Conservation (phyloP, 2,329 filamentous ascomycete species). For the Microdochium nivale region DNA sequence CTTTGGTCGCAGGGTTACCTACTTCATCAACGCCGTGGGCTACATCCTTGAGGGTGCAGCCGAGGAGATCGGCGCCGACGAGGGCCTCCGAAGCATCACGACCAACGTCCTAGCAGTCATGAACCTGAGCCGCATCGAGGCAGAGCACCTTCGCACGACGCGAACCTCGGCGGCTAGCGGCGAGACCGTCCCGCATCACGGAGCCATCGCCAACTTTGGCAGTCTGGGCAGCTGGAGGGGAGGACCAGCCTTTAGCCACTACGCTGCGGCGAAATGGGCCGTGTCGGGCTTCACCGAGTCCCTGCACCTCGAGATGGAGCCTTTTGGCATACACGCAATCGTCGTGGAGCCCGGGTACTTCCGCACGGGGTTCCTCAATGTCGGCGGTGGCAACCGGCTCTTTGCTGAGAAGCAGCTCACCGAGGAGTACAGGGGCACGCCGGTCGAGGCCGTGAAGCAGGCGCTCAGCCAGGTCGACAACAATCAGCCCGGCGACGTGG, state of each 20-base stretch:
- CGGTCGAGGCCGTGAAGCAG: slow-evolving; percentile 17
- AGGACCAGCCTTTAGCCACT: slow-evolving; percentile 20
- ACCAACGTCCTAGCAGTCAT: slow-evolving; percentile 33
- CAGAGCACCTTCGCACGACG: slow-evolving; percentile 26
- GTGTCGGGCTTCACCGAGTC: slow-evolving; percentile 26
- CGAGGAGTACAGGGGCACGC: slow-evolving; percentile 18
- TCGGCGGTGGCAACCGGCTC: slow-evolving; percentile 16
- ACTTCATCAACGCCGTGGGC: slow-evolving; percentile 39
- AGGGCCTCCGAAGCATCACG: slow-evolving; percentile 19
- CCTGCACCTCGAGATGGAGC: slow-evolving; percentile 21
- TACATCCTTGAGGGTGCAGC: slow-evolving; percentile 32
- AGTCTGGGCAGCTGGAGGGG: slow-evolving; percentile 28
- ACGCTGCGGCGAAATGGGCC: slow-evolving; percentile 30
- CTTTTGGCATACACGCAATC: slow-evolving; percentile 29
- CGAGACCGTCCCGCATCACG: slow-evolving; percentile 7
- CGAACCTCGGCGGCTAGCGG: not conserved
- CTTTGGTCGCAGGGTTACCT: slow-evolving; percentile 29
- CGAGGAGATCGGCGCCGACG: slow-evolving; percentile 27
- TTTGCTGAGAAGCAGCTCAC: slow-evolving; percentile 16
- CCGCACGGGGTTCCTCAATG: slow-evolving; percentile 38
- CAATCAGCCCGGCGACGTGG: slow-evolving; percentile 45
- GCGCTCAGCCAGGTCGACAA: slow-evolving; percentile 27
- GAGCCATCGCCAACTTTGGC: slow-evolving; percentile 31
- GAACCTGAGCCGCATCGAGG: slow-evolving; percentile 24
- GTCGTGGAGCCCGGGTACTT: slow-evolving; percentile 45